Conservation (phyloP, 2,329 filamentous ascomycete genomes). For the Grosmannia clavigera region DNA sequence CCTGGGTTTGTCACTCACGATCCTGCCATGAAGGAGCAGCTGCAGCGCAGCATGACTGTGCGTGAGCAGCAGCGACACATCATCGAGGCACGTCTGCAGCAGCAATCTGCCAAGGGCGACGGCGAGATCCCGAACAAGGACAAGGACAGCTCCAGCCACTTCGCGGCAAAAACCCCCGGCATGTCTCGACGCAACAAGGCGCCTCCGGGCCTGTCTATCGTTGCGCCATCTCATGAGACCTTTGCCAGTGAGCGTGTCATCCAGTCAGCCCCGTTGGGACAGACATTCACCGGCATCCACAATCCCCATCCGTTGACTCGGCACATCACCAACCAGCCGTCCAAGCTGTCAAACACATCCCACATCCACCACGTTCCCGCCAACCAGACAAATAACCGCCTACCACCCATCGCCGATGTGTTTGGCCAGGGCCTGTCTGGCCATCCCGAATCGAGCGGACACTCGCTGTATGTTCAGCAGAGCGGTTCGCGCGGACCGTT, state of each 20-base stretch:
- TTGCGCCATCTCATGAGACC: slow-evolving; percentile 82
- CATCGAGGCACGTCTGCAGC: slow-evolving; percentile 83
- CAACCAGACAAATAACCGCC: slow-evolving; percentile 77
- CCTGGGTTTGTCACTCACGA: slow-evolving; percentile 94
- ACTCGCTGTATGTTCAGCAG: slow-evolving; percentile 46
- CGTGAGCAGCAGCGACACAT: slow-evolving; percentile 89
- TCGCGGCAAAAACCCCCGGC: slow-evolving; percentile 58
- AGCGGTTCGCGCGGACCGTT: slow-evolving; percentile 55
- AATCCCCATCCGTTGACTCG: slow-evolving; percentile 64
- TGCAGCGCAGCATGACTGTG: slow-evolving; percentile 87
- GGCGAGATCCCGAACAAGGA: slow-evolving; percentile 46
- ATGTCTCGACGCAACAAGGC: slow-evolving; percentile 65
- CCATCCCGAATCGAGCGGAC: slow-evolving; percentile 41
- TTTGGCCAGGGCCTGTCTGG: slow-evolving; percentile 68
- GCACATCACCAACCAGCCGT: slow-evolving; percentile 69
- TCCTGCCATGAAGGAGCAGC: slow-evolving; percentile 88
- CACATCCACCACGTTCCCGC: slow-evolving; percentile 87
- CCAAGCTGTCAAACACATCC: slow-evolving; percentile 69
- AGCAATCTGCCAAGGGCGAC: slow-evolving; percentile 70
- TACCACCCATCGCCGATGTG: slow-evolving; percentile 90
- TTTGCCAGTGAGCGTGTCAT: slow-evolving; percentile 93
- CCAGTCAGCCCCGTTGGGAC: slow-evolving; percentile 87
- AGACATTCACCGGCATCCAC: slow-evolving; percentile 87
- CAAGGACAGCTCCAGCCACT: slow-evolving; percentile 30
- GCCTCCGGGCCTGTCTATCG: slow-evolving; percentile 83